Evolutionary conservation across 2,329 filamentous ascomycete genomes (phyloP).

Genomic region (Waltergamsia citrina): DNA sequence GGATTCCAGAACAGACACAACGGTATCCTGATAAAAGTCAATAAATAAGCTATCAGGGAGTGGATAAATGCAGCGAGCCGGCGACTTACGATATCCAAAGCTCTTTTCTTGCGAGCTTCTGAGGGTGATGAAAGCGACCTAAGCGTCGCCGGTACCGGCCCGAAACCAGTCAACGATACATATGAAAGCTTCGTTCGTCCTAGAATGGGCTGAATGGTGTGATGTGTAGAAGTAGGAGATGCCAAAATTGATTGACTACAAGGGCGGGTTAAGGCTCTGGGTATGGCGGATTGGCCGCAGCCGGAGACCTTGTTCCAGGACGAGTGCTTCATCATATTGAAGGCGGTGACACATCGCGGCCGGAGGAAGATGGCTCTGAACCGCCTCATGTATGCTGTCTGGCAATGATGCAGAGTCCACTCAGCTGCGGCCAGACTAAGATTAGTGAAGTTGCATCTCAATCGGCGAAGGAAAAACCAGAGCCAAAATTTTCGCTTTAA

Average conservation of each 20-base stretch:
- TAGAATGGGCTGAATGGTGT: too few species aligned
- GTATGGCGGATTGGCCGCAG: slow-evolving; percentile 11
- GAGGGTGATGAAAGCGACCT: slow-evolving; percentile 1
- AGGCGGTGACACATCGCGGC: slow-evolving; percentile 3
- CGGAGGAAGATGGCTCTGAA: neutral
- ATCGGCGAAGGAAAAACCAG: too few species aligned
- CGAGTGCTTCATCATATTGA: slow-evolving; percentile 27
- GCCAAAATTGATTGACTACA: slow-evolving; percentile 1
- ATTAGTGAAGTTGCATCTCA: too few species aligned
- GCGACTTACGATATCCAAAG: slow-evolving; percentile 6
- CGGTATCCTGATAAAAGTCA: slow-evolving; percentile 54
- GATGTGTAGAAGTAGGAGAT: too few species aligned
- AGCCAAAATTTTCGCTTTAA: too few species aligned
- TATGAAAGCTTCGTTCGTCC: neutral
- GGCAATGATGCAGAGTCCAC: too few species aligned
- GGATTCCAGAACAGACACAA: slow-evolving; percentile 77
- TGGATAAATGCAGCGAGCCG: neutral
- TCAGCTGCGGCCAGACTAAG: too few species aligned
- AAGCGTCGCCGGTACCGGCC: slow-evolving; percentile 1
- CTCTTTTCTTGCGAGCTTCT: slow-evolving; percentile 1
- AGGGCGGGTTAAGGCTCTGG: slow-evolving; percentile 1
- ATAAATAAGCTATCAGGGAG: neutral
- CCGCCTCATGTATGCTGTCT: too few species aligned
- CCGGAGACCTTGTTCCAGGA: slow-evolving; percentile 27
- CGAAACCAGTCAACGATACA: slow-evolving; percentile 1